Evolutionary conservation across 2,329 filamentous ascomycete genomes (phyloP), one percentile per base, ranked within the genome.

Genomic region (Thermothelomyces thermophilus): DNA sequence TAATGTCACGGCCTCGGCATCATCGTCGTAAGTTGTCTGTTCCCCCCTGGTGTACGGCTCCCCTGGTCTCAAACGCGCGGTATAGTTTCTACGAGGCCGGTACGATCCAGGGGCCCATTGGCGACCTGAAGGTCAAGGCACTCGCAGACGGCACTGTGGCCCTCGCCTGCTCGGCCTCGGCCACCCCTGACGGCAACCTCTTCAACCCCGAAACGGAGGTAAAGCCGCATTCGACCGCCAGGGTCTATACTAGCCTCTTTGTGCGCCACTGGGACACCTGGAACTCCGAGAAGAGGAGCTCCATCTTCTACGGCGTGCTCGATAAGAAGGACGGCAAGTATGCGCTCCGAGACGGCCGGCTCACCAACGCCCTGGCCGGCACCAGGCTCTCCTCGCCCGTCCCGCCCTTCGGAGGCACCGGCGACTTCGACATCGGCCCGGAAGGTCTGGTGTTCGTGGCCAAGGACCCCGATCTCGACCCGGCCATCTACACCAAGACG

Each of bases 231-330:
- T 83, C 83, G 17, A 78, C 80, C 3, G 88, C 80, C 24, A 83
- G 79, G 59, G 76, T 89, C 19, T 93, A 93, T 66, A 80, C 80
- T 17, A 80, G 77, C 41, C 77, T 90, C 22, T 93, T 87, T 61
- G 86, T 87, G 24, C 79, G 88, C 13, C 87, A 94, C 62, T 94
- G 88, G 88, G 87, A 94, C 63, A 67, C 76, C n/a, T 94, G 84
- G 68, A 72, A 82, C 22, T 81, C 77, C 1, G 76, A 82, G 40
- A 83, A 87, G 60, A 80, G 77, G 54, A 84, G 83, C 60, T 77
- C 84, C 2, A 74, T 95, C 24, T 93, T 84, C 75, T 86, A 87
- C 26, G 83, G 83, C 28, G 76, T 77, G 5, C 64, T 93, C 41
- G 70, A 66, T 56, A 71, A 70, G 62, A 67, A 63, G 31, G 64